phyloP scores from a whole-genome alignment of 2,329 filamentous ascomycete genomes.

The Diaporthe citriasiana region DNA sequence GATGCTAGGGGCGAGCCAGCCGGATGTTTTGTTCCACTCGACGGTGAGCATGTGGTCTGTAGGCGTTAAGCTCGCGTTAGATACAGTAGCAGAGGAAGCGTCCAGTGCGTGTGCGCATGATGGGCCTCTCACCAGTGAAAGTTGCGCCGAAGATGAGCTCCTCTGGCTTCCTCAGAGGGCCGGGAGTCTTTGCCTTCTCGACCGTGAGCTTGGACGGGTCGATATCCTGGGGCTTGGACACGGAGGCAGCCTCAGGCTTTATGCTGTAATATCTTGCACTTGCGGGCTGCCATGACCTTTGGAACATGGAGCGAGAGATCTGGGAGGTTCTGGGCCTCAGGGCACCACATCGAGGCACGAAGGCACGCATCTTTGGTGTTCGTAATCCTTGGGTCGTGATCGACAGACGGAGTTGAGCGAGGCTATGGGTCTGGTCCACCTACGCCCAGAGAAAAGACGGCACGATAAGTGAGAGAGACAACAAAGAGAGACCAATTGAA shows the following conservation, averaged over 20 bases:
- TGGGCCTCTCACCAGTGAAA: conserved; percentile 81
- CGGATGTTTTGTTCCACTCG: conserved; percentile 89
- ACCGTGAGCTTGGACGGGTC: conserved; percentile 84
- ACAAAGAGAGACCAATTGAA: conserved; percentile 9
- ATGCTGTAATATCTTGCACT: conserved; percentile 64
- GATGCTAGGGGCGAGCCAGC: conserved; percentile 88
- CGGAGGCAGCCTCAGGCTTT: conserved; percentile 63
- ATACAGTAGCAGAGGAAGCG: background rate
- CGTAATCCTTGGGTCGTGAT: background rate
- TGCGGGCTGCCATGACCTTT: conserved; percentile 49
- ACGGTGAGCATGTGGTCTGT: conserved; percentile 96
- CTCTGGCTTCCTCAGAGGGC: conserved; percentile 79
- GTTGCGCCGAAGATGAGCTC: conserved; percentile 90
- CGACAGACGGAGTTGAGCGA: background rate
- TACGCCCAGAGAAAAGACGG: background rate
- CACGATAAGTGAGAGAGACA: conserved; percentile 1
- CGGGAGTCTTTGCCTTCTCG: conserved; percentile 81
- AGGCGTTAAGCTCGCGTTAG: background rate
- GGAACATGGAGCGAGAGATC: conserved; percentile 51
- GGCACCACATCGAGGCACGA: conserved; percentile 58
- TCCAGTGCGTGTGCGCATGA: background rate
- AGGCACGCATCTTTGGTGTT: conserved; percentile 60
- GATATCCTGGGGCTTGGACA: conserved; percentile 73
- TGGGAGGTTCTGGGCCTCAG: conserved; percentile 50
- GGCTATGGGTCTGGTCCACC: background rate